Percentiles rank a stretch among this genome's conserved stretches.
Conservation (phyloP, 2,329 filamentous ascomycete genomes). For the Ceratocystis colombiana region DNA sequence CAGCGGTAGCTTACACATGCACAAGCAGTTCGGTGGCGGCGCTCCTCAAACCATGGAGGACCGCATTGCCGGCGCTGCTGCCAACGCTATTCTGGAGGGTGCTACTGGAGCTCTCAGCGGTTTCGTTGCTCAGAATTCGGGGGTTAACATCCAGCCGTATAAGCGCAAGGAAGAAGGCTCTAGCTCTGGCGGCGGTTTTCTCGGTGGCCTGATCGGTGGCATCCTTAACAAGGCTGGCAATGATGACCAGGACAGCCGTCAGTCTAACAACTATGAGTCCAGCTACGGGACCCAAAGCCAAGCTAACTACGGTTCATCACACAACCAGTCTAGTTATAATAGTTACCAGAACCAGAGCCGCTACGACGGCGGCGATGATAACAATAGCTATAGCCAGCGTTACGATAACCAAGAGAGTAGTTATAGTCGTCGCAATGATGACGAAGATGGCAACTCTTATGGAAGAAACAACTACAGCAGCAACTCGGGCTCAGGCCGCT, state of each 20-base stretch:
- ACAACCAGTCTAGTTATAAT: constrained; percentile 50
- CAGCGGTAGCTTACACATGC: constrained; percentile 65
- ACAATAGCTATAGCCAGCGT: constrained; percentile 10
- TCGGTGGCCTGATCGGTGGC: constrained; percentile 57
- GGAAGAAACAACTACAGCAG: constrained; percentile 18
- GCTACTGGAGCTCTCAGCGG: constrained; percentile 44
- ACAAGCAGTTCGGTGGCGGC: constrained; percentile 47
- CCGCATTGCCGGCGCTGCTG: constrained; percentile 47
- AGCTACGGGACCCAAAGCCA: constrained; percentile 46
- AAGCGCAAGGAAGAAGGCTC: constrained; percentile 39
- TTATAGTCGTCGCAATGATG: constrained; percentile 14
- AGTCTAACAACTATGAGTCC: constrained; percentile 55
- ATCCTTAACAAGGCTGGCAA: constrained; percentile 45
- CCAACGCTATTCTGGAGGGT: constrained; percentile 48
- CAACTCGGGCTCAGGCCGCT: constrained; percentile 32
- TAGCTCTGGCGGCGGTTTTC: constrained; percentile 56
- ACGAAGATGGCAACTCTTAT: constrained; percentile 13
- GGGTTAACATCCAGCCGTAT: constrained; percentile 34
- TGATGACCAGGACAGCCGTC: constrained; percentile 32
- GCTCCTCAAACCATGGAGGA: constrained; percentile 43
- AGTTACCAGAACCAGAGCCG: constrained; percentile 53
- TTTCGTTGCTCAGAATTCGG: constrained; percentile 40
- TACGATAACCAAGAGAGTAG: constrained; percentile 22
- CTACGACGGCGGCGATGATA: constrained; percentile 37
- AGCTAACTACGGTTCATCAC: constrained; percentile 48